A percentile compares a stretch with the other conserved stretches of the same genome.
Conservation (phyloP, 2,329 filamentous ascomycete genomes). For the Trichoderma atroviride region DNA sequence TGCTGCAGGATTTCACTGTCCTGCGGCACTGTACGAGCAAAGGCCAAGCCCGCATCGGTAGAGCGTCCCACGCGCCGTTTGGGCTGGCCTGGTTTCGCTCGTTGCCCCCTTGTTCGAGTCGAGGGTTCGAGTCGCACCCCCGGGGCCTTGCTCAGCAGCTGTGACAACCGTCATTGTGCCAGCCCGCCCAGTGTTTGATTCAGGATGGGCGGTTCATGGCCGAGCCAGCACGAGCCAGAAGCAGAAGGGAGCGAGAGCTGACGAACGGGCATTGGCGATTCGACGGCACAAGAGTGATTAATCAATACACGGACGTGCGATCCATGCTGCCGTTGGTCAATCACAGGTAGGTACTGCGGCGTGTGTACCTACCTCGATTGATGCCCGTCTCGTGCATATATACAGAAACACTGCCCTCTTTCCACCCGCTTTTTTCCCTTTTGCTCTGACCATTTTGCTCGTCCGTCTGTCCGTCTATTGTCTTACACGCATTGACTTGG, state of each 20-base stretch:
- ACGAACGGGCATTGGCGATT: neutral
- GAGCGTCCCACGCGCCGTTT: conserved; percentile 25
- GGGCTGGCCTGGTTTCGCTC: conserved; percentile 4
- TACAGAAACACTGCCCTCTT: conserved; percentile 22
- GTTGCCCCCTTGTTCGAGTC: conserved; percentile 16
- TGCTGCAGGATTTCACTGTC: conserved; percentile 17
- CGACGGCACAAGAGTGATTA: neutral
- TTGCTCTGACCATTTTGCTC: neutral
- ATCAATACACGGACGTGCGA: neutral
- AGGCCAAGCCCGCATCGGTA: neutral
- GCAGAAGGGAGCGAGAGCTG: conserved; percentile 17
- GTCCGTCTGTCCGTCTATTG: conserved; percentile 1
- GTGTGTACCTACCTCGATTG: neutral
- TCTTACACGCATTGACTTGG: conserved; percentile 15
- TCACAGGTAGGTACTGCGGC: neutral
- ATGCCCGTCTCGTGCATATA: conserved; percentile 5
- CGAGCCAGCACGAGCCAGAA: conserved; percentile 17
- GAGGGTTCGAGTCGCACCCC: conserved; percentile 16
- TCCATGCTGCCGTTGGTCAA: neutral
- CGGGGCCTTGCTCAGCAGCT: conserved; percentile 8
- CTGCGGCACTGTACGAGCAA: conserved; percentile 17
- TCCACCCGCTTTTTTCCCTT: conserved; percentile 4
- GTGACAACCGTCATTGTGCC: conserved; percentile 23
- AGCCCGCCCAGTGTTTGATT: conserved; percentile 23
- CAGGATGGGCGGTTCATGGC: conserved; percentile 13